Percentiles rank a stretch among this genome's conserved stretches.
Conservation (phyloP, 352 stramenopile species). For the Globisporangium paddicum region DNA sequence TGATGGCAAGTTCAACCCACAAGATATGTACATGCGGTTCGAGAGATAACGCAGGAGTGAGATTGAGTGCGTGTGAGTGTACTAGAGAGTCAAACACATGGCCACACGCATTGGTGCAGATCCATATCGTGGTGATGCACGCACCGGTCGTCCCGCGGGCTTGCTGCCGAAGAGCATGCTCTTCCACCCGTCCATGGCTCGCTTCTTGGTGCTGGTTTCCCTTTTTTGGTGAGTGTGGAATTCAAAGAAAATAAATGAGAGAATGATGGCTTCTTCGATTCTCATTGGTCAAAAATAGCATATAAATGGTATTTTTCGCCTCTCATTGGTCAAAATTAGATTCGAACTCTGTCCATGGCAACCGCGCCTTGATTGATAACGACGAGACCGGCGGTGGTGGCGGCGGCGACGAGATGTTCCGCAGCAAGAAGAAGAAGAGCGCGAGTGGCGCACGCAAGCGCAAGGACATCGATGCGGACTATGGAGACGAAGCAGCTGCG, state of each 20-base stretch:
- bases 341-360: background rate
- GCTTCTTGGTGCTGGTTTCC: background rate
- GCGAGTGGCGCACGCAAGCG: slow-evolving; percentile 18
- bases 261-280: background rate
- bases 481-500: slow-evolving; percentile 9
- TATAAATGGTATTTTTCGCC: background rate
- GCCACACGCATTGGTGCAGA: background rate
- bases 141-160: slow-evolving; percentile 15
- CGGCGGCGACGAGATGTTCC: slow-evolving; percentile 26
- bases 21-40: background rate
- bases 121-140: background rate
- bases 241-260: background rate
- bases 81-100: background rate
- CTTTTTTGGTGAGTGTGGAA: background rate
- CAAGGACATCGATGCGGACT: slow-evolving; percentile 21
- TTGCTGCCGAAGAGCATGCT: slow-evolving; percentile 37
- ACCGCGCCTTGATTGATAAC: background rate
- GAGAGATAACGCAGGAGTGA: background rate
- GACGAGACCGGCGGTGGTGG: background rate
- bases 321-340: background rate
- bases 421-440: slow-evolving; percentile 28
- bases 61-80: background rate
- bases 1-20: background rate
- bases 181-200: slow-evolving; percentile 37
- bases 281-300: background rate